phyloP scores from a whole-genome alignment of 345 rosid genomes.

The Excoecaria agallocha region DNA sequence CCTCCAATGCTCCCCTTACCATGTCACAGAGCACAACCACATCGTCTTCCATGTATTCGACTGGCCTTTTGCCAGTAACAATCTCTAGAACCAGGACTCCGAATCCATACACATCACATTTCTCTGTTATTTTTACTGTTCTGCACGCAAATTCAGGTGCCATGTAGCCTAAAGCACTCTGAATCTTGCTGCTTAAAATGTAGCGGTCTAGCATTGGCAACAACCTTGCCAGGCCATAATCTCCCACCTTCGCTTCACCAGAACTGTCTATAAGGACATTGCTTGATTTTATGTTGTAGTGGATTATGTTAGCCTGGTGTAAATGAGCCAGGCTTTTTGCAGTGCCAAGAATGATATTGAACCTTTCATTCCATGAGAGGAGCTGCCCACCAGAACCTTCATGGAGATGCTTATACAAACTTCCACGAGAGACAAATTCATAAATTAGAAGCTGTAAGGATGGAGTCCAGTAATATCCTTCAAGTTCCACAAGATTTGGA shows the following conservation, averaged over 20 bases:
- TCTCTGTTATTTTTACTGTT: slow-evolving; percentile 92
- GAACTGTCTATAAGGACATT: slow-evolving; percentile 72
- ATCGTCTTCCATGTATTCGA: slow-evolving; percentile 94
- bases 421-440: slow-evolving; percentile 80
- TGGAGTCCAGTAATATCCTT: slow-evolving; percentile 97
- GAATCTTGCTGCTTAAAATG: slow-evolving; percentile 89
- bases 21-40: slow-evolving; percentile 88
- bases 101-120: slow-evolving; percentile 92
- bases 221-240: slow-evolving; percentile 83
- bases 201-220: slow-evolving; percentile 93
- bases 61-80: slow-evolving; percentile 85
- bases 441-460: slow-evolving; percentile 88
- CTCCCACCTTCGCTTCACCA: slow-evolving; percentile 89
- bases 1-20: slow-evolving; percentile 77
- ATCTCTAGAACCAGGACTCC: slow-evolving; percentile 84
- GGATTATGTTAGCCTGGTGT: slow-evolving; percentile 78
- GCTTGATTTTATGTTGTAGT: slow-evolving; percentile 94
- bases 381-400: slow-evolving; percentile 52
- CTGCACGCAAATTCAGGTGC: slow-evolving; percentile 98
- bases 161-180: slow-evolving; percentile 98
- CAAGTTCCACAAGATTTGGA: slow-evolving; percentile 73
- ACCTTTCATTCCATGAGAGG: slow-evolving; percentile 88
- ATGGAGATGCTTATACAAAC: slow-evolving; percentile 87
- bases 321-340: slow-evolving; percentile 85
- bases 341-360: slow-evolving; percentile 77